These are phyloP conservation scores for Colletotrichum tropicale DNA, from an alignment of 2,329 filamentous ascomycete genomes.

Conservation along the genomic window DNA sequence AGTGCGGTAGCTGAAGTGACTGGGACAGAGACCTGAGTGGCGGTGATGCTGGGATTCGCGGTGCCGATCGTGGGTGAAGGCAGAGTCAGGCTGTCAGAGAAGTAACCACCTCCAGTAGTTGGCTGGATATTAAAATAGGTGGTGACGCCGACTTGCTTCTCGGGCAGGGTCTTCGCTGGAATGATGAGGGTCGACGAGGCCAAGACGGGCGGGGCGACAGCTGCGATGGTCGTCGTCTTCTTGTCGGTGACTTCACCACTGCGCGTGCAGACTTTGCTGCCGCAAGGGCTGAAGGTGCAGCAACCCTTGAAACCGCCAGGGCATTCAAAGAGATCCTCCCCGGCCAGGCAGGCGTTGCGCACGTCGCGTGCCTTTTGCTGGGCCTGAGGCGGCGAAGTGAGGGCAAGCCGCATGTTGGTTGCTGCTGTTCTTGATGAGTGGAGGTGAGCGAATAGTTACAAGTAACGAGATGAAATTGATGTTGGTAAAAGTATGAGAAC, in stretches of 20 bases:
- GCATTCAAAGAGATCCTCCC: conserved; percentile 42
- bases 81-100: background rate
- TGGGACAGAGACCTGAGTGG: background rate
- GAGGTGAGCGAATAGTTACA: background rate
- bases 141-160: background rate
- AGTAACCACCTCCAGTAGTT: conserved; percentile 1
- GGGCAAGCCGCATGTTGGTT: background rate
- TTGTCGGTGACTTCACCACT: background rate
- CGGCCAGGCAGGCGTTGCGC: conserved; percentile 30
- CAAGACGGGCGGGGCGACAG: conserved; percentile 8
- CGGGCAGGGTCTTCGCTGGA: background rate
- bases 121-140: background rate
- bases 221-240: background rate
- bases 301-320: conserved; percentile 43
- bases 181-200: background rate
- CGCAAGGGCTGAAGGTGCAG: conserved; percentile 49
- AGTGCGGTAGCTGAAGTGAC: background rate
- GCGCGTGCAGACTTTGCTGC: conserved; percentile 31
- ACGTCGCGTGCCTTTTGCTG: background rate
- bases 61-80: background rate
- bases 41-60: background rate
- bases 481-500: background rate
- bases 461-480: background rate
- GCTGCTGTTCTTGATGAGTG: background rate
- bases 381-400: background rate